Evolutionary conservation across 768 basidiomycete species (phyloP).

Genomic region (Termitomyces sp.): DNA sequence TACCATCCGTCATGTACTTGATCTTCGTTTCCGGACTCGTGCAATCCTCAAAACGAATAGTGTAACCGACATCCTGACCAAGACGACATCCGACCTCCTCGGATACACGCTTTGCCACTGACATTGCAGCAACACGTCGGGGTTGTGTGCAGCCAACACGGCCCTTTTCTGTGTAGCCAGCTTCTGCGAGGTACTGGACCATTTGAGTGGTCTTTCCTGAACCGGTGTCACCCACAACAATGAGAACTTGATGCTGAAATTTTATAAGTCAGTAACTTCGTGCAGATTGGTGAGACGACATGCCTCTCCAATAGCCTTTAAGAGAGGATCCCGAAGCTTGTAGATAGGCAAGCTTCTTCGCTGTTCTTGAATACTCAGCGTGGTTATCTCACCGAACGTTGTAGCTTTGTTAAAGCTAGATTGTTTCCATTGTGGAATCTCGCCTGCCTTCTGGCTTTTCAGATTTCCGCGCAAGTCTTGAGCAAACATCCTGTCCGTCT

Average conservation of each 20-base stretch:
- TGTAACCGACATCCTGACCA: constrained; percentile 97
- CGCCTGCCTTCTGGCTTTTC: constrained; percentile 76
- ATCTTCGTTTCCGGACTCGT: constrained; percentile 98
- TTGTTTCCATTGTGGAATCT: constrained; percentile 88
- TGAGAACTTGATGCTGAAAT: constrained; percentile 87
- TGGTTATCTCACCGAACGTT: constrained; percentile 91
- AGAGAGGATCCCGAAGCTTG: constrained; percentile 85
- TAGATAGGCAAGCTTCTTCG: constrained; percentile 88
- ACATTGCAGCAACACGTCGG: constrained; percentile 98
- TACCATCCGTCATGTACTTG: constrained; percentile 99
- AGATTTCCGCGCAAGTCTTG: constrained; percentile 84
- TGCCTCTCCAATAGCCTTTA: constrained; percentile 89
- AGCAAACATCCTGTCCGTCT: constrained; percentile 83
- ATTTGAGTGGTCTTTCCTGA: constrained; percentile 99
- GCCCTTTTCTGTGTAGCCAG: constrained; percentile 85
- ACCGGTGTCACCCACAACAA: constrained; percentile 98
- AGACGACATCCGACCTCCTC: constrained; percentile 98
- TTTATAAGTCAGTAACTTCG: constrained; percentile 13
- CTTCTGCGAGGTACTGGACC: constrained; percentile 96
- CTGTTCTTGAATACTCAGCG: constrained; percentile 89
- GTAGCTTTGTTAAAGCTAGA: constrained; percentile 92
- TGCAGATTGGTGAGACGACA: constrained; percentile 19
- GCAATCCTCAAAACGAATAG: constrained; percentile 99
- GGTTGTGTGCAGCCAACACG: constrained; percentile 98
- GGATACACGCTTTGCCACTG: constrained; percentile 96